Base-by-base conservation (phyloP, 2,329 filamentous ascomycete genomes). In the Massarina eburnea region DNA sequence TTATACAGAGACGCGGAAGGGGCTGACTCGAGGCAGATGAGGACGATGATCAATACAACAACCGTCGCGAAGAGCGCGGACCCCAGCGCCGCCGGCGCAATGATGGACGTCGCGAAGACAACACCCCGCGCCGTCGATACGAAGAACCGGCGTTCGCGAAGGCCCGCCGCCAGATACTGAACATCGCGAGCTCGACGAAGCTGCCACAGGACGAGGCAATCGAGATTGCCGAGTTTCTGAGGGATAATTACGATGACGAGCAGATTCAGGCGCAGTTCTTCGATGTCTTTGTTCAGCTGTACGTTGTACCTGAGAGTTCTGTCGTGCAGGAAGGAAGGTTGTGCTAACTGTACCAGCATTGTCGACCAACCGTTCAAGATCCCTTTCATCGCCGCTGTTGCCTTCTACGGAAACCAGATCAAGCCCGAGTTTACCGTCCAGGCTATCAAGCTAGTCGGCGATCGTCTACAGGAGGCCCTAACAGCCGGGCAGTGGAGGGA, bases 331-430 rank as follows among this genome's bases (percentile, higher is more conserved):
- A 30, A 10, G 22, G 2, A 41, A 3, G 19, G 12, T 52, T 21
- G 45, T 45, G 43, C 58, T 64, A 51, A 61, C 32, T 9, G 19
- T 18, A 24, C 37, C 48, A 83, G 80, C 55, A 80, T 88, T 34
- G 69, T 89, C 27, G 94, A 99, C 73, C 94, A 99, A 73, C 94
- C 94, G 1, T 86, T 99, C 71, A 97, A 97, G 77, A 95, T 91
- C n/a, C 92, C 94, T 0, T 97, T 96, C 67, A 80, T 95, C 29
- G 91, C 91, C 8, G 89, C 88, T 17, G 85, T 92, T 12, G 80
- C 95, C 34, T 79, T 96, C 46, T 81, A 90, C 45, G 81, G 85
- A 55, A 96, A 97, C 73, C 81, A 82, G 20, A 74, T 88, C 59
- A 90, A 89, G 64, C 78, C 86, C 4, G 88, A 94, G 55, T 78